Evolutionary conservation across 805 yeast species (phyloP), one percentile per base, ranked within the genome.

Genomic region (Monosporozyma siamensis): DNA sequence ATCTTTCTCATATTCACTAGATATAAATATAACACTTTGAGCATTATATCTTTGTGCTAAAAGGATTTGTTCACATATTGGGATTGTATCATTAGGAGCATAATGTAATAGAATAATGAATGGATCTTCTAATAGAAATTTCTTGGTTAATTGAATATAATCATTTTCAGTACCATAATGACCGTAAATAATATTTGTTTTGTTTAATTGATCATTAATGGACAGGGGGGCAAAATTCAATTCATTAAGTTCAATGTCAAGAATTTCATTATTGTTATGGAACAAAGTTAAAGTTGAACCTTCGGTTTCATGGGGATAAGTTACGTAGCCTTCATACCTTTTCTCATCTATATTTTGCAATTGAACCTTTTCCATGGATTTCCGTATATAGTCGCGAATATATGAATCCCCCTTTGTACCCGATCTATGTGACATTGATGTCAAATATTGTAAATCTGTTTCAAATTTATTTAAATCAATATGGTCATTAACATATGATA

Each of bases 321-420:
- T 82, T 38, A 82, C 54, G 49, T 71, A 81, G 1, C 80, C 71
- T 30, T 68, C 65, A 37, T 73, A 70, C 30, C 74, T 76, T 20
- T 46, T 42, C 29, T 52, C 46, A 4, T 44, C 46, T 5, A 75
- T 70, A 1, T 58, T 45, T 20, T 65, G 61, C 9, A 87, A 45
- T 1, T 83, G 82, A 44, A 75, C 73, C 38, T 75, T 71, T 22
- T 61, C 53, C 61, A 83, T 75, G 41, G 71, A 71, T 10, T 72
- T 69, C 47, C 75, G 69, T n/a, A 88, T 68, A 56, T 80, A 86
- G 44, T 72, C 66, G 2, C 85, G 80, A 25, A 86, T 61, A 0
- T 85, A 69, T 44, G 76, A 59, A 57, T 86, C 95, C 20, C 95
- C 97, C n/a, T 75, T 74, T 2, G 96, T 80, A 3, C 97, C 97